Evolutionary conservation across 2,329 filamentous ascomycete species (phyloP).

Genomic region (Fusarium luffae): DNA sequence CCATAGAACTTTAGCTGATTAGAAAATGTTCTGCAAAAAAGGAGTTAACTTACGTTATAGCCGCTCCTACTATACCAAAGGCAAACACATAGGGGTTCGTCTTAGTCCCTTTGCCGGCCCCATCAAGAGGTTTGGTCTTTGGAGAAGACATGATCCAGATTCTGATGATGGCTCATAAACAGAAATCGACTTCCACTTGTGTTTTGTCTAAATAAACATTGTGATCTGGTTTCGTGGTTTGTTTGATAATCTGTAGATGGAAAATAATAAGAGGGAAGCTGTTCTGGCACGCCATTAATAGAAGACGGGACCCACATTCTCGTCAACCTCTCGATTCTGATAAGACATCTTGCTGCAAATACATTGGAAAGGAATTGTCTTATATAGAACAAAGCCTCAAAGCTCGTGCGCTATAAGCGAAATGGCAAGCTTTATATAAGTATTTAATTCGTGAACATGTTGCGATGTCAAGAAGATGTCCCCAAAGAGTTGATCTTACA

Average conservation of each 20-base stretch:
- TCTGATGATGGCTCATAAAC: neutral
- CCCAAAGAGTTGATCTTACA: neutral
- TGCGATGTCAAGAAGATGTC: neutral
- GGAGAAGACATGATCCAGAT: neutral
- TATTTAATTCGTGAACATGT: neutral
- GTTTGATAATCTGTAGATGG: neutral
- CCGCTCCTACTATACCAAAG: conserved; percentile 24
- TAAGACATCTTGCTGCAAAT: neutral
- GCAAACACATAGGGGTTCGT: conserved; percentile 27
- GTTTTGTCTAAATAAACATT: neutral
- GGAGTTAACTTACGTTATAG: conserved; percentile 8
- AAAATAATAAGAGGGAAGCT: neutral
- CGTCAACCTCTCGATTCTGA: neutral
- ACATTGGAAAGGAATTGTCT: too few relatives aligned
- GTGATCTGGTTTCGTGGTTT: neutral
- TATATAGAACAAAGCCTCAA: too few relatives aligned
- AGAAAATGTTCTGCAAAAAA: neutral
- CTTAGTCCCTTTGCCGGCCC: conserved; percentile 7
- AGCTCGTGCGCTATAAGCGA: neutral
- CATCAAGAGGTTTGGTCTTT: neutral
- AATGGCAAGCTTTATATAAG: neutral
- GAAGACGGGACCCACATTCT: conserved; percentile 9
- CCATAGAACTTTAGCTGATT: conserved; percentile 13
- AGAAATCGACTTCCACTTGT: neutral
- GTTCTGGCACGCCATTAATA: conserved; percentile 6